Percentiles rank a stretch among this genome's conserved stretches.
Evolutionary conservation across 2,329 filamentous ascomycete species (phyloP).

Genomic region (Fusarium albosuccineum): DNA sequence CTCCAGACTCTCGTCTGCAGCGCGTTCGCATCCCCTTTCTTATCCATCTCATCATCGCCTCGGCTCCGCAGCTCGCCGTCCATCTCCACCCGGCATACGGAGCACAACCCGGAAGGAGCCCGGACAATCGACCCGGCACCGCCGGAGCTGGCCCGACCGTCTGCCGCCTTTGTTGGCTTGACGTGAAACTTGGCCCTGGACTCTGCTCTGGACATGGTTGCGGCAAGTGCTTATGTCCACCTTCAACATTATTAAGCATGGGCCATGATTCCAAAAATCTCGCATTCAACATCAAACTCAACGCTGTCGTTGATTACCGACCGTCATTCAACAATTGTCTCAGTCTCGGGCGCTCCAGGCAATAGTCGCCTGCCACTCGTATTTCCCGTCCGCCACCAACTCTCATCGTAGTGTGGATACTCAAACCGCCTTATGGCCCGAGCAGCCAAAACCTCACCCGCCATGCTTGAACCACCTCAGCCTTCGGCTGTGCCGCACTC

Average conservation of each 20-base stretch:
- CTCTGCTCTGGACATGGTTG: neutral
- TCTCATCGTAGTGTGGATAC: neutral
- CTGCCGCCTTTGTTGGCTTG: neutral
- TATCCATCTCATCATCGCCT: slow-evolving; percentile 8
- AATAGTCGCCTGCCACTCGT: neutral
- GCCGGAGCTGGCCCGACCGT: slow-evolving; percentile 1
- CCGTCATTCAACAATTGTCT: neutral
- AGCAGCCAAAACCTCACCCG: neutral
- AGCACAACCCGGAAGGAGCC: slow-evolving; percentile 17
- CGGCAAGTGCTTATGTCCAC: neutral
- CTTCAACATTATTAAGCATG: neutral
- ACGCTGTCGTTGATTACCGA: neutral
- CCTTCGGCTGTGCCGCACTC: neutral
- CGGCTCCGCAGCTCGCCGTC: slow-evolving; percentile 18
- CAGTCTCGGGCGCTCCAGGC: neutral
- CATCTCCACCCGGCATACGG: slow-evolving; percentile 24
- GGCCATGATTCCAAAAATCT: too few species aligned
- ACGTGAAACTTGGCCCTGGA: neutral
- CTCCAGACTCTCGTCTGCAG: slow-evolving; percentile 2
- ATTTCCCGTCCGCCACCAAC: neutral
- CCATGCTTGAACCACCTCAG: slow-evolving; percentile 28
- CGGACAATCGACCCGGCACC: slow-evolving; percentile 9
- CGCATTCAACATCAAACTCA: neutral
- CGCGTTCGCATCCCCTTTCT: neutral
- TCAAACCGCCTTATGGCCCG: neutral